Conservation (phyloP, 352 stramenopile species). For the Albugo laibachii region DNA sequence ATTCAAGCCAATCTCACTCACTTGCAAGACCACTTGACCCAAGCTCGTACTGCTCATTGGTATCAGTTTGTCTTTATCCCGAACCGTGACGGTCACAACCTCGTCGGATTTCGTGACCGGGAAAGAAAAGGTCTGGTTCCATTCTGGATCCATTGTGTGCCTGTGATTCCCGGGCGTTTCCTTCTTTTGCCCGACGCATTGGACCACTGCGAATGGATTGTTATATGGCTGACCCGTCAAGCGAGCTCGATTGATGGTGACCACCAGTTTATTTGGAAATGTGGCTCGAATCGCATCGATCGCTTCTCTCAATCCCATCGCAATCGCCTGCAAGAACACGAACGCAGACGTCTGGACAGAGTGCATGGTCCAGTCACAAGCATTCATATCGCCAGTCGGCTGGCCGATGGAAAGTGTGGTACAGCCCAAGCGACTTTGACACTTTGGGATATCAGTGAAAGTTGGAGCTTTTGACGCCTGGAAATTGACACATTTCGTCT, state of each 20-base stretch:
- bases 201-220: constrained; percentile 63
- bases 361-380: constrained; percentile 65
- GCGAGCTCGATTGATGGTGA: constrained; percentile 70
- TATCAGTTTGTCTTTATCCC: constrained; percentile 37
- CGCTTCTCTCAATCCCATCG: constrained; percentile 49
- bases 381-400: constrained; percentile 39
- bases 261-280: constrained; percentile 78
- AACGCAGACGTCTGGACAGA: constrained; percentile 76
- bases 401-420: constrained; percentile 60
- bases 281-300: constrained; percentile 58
- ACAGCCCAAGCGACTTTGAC: constrained; percentile 45
- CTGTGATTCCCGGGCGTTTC: constrained; percentile 74
- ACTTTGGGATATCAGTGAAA: constrained; percentile 63
- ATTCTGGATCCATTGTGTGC: constrained; percentile 79
- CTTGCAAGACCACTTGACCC: constrained; percentile 46
- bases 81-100: constrained; percentile 41
- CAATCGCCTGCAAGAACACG: constrained; percentile 68
- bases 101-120: constrained; percentile 59
- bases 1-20: constrained; percentile 67
- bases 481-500: constrained; percentile 65
- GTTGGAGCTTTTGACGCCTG: constrained; percentile 62
- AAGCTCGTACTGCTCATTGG: constrained; percentile 45
- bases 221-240: constrained; percentile 74
- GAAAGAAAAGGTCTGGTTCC: constrained; percentile 81
- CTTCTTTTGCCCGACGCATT: constrained; percentile 71